These are phyloP conservation scores for Silene conica DNA, from an alignment of 148 eudicot species.

Conservation along the genomic window DNA sequence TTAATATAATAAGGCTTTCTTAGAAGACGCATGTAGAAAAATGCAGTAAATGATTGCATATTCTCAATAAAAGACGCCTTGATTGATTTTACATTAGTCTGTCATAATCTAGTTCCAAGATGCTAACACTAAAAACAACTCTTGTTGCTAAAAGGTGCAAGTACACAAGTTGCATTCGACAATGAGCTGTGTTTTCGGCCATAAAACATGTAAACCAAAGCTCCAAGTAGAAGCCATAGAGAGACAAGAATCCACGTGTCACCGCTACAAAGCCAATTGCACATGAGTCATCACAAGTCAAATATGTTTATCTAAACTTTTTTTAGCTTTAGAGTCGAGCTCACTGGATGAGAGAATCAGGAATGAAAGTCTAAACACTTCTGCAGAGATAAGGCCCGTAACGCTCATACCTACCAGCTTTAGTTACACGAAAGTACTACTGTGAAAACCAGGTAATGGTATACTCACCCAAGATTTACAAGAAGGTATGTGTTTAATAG, in stretches of 20 bases:
- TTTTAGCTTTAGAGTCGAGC: too few relatives aligned
- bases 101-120: not conserved
- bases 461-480: slow-evolving; percentile 63
- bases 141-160: not conserved
- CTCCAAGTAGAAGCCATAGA: slow-evolving; percentile 55
- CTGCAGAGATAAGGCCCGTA: not conserved
- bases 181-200: slow-evolving; percentile 54
- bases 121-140: not conserved
- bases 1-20: not conserved
- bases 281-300: not conserved
- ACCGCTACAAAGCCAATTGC: slow-evolving; percentile 28
- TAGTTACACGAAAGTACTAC: too few relatives aligned
- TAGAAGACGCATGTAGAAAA: not conserved
- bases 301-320: too few relatives aligned
- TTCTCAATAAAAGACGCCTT: not conserved
- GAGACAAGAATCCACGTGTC: slow-evolving; percentile 55
- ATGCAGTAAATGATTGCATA: not conserved
- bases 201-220: slow-evolving; percentile 42
- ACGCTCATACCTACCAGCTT: too few relatives aligned
- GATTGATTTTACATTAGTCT: too few relatives aligned
- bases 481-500: slow-evolving; percentile 66
- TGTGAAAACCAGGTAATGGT: not conserved
- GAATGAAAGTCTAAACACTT: not conserved
- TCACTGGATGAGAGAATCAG: not conserved
- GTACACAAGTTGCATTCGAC: slow-evolving; percentile 21